Conservation (phyloP, 306 rosid species). For the Urtica urens region DNA sequence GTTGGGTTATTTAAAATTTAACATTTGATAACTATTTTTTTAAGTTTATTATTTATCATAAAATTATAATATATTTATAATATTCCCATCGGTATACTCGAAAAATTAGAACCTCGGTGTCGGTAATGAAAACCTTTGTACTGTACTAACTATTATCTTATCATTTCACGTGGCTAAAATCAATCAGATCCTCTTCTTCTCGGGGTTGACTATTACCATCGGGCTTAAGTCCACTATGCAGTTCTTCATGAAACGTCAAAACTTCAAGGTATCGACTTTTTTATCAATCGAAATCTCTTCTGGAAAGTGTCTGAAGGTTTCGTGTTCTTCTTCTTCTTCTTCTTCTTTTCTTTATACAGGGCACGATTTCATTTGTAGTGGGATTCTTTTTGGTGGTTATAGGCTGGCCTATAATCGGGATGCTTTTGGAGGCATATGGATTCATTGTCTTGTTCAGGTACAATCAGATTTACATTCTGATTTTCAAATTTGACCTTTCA, state of each 20-base stretch:
- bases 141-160: too few species aligned
- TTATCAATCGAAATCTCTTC: not conserved
- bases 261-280: constrained; percentile 55
- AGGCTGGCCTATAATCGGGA: constrained; percentile 96
- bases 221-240: constrained; percentile 88
- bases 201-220: constrained; percentile 90
- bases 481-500: constrained; percentile 1
- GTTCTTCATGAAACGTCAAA: constrained; percentile 88
- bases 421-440: constrained; percentile 88
- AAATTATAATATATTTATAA: too few species aligned
- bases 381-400: constrained; percentile 79
- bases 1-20: not conserved
- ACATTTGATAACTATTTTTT: constrained; percentile 1
- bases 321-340: not conserved
- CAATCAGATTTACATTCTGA: constrained; percentile 6
- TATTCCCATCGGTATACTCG: too few species aligned
- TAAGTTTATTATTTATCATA: too few species aligned
- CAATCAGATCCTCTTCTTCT: constrained; percentile 84
- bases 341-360: constrained; percentile 30
- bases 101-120: too few species aligned
- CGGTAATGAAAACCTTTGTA: too few species aligned
- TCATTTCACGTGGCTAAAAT: constrained; percentile 19
- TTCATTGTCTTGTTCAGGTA: constrained; percentile 89
- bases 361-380: constrained; percentile 81
- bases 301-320: not conserved